Evolutionary conservation across 805 yeast species (phyloP).

Genomic region (Komagataella phaffii): DNA sequence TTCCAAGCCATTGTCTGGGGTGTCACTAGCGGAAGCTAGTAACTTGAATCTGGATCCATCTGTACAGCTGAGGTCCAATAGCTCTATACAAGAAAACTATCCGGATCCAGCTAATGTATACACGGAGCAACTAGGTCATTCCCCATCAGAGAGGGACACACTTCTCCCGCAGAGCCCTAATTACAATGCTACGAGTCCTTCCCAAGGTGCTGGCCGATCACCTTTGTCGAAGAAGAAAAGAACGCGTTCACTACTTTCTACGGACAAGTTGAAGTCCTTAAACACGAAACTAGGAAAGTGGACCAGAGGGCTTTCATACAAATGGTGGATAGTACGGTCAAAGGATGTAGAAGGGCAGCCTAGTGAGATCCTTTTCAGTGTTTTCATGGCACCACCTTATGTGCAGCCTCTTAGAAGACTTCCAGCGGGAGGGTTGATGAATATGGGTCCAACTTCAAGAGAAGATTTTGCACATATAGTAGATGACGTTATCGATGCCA

Average conservation of each 20-base stretch:
- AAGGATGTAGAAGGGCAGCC: not conserved
- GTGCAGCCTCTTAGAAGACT: constrained; percentile 13
- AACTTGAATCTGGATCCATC: not conserved
- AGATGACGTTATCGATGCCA: constrained; percentile 27
- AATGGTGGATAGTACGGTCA: not conserved
- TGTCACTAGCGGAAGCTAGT: not conserved
- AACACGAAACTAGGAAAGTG: not conserved
- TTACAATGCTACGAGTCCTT: not conserved
- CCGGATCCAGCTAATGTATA: not conserved
- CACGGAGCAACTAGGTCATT: not conserved
- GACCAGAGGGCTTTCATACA: not conserved
- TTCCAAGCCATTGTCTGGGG: not conserved
- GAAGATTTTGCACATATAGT: constrained; percentile 25
- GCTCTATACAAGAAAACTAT: not conserved
- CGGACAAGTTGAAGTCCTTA: not conserved
- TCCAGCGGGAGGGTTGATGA: constrained; percentile 9
- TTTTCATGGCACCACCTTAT: constrained; percentile 29
- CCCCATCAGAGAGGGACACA: not conserved
- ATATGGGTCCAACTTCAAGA: constrained; percentile 5
- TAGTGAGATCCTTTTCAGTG: constrained; percentile 38
- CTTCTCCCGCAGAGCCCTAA: not conserved
- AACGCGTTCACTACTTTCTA: not conserved
- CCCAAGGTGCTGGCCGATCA: not conserved
- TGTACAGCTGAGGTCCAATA: not conserved
- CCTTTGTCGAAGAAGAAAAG: not conserved